Conservation (phyloP, 169 alveolate genomes). For the Plasmodium cynomolgi region DNA sequence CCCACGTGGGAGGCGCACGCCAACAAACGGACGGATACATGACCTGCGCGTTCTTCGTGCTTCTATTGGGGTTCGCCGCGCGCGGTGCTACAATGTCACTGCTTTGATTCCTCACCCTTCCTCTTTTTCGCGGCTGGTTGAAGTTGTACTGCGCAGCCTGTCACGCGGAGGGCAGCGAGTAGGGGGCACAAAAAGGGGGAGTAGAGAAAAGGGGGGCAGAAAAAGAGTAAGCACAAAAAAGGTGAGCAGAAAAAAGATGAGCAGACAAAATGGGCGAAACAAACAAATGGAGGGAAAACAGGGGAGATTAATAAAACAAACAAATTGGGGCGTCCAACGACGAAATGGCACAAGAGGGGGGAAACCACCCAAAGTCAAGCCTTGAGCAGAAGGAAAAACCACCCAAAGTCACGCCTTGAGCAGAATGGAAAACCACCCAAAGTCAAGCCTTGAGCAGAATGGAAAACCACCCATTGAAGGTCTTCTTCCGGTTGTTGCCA, state of each 20-base stretch:
- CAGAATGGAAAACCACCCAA: not conserved
- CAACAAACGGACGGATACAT: not conserved
- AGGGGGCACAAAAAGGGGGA: not conserved
- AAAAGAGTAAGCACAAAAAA: not conserved
- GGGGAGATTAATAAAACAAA: not conserved
- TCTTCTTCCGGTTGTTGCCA: not conserved
- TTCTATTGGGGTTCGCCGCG: not conserved
- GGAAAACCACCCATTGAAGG: constrained; percentile 71
- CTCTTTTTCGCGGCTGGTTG: not conserved
- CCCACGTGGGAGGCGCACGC: not conserved
- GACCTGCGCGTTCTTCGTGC: not conserved
- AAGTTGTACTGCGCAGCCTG: not conserved
- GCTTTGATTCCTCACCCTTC: not conserved
- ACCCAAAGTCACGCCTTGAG: constrained; percentile 33
- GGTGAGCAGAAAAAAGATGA: not conserved
- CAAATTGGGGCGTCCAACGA: not conserved
- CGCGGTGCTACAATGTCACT: not conserved
- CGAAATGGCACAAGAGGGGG: not conserved
- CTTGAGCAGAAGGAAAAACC: constrained; percentile 58
- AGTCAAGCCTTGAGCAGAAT: constrained; percentile 16
- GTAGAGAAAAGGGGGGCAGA: not conserved
- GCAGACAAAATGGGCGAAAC: not conserved
- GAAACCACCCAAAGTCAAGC: not conserved
- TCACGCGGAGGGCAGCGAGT: not conserved
- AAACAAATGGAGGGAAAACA: not conserved